These are phyloP conservation scores for Carex pumila DNA, from an alignment of 176 grass and related monocot genomes.

Conservation along the genomic window DNA sequence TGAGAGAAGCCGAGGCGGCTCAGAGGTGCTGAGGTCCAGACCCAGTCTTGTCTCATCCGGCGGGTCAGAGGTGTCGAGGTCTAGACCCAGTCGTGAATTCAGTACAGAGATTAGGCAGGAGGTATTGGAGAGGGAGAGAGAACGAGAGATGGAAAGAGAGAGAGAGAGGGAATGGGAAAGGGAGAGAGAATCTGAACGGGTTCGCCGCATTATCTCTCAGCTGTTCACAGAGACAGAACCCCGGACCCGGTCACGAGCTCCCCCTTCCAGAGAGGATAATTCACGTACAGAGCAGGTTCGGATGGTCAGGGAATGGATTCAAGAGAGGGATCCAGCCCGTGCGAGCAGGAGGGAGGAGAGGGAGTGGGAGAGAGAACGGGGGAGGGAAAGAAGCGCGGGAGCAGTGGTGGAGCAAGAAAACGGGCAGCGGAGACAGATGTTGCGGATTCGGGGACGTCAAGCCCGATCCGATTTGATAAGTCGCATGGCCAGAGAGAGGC, in stretches of 20 bases:
- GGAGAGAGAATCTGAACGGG: slow-evolving; percentile 19
- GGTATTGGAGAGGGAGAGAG: slow-evolving; percentile 42
- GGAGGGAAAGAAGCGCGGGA: slow-evolving; percentile 33
- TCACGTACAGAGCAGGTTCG: slow-evolving; percentile 63
- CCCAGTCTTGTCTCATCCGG: not conserved
- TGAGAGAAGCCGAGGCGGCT: not conserved
- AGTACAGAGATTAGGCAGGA: slow-evolving; percentile 59
- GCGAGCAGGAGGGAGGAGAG: slow-evolving; percentile 29
- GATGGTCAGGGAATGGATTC: slow-evolving; percentile 86
- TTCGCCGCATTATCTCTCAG: slow-evolving; percentile 44
- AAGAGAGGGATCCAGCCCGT: slow-evolving; percentile 72
- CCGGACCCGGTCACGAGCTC: not conserved
- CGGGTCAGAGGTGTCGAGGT: slow-evolving; percentile 5
- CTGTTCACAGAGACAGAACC: slow-evolving; percentile 24
- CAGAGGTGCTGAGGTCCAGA: slow-evolving; percentile 7
- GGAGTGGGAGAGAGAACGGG: slow-evolving; percentile 26
- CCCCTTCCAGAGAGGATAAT: slow-evolving; percentile 19
- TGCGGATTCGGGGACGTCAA: slow-evolving; percentile 71
- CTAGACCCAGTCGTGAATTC: slow-evolving; percentile 26
- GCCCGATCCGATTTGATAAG: slow-evolving; percentile 73
- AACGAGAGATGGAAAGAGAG: slow-evolving; percentile 45
- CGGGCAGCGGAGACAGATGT: slow-evolving; percentile 38
- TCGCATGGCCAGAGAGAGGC: slow-evolving; percentile 67
- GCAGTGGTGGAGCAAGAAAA: slow-evolving; percentile 10
- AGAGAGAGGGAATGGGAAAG: slow-evolving; percentile 36